Evolutionary conservation across 106 monocot species (phyloP), one percentile per base, ranked within the genome.

Genomic region (Acorus calamus): DNA sequence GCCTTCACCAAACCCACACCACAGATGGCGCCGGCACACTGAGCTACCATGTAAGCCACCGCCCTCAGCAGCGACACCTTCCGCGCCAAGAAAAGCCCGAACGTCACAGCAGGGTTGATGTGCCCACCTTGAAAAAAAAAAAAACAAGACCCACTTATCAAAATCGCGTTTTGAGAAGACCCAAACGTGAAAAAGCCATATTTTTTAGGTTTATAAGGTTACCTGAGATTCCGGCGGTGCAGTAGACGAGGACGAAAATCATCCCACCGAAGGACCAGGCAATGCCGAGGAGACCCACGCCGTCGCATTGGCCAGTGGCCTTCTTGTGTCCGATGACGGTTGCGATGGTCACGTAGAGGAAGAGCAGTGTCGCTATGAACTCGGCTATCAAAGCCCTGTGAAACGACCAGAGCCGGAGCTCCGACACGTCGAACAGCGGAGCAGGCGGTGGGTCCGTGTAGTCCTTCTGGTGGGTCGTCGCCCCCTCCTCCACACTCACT

Each of bases 171-270:
- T 28, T 28, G 28, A 28, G 28, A 0, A 28, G 28, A 28, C 28
- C 28, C 28, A 28, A 28, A 28, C 1, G 28, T 28, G 28, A 28
- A 28, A 28, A 28, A 28, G 28, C 28, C 28, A 28, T 28, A 1
- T 28, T 28, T 28, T 28, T 28, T 28, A 49, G 14, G n/a, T 1
- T 6, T 55, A 14, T 4, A 61, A 14, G 13, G 6, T 4, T 14
- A 82, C 89, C 93, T 9, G 93, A 93, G 66, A 93, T 86, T 14
- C 93, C 93, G 59, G 93, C 93, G 63, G 93, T 93, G 88, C 93
- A 89, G 89, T 93, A 93, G 63, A 93, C 93, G 47, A 92, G 88
- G 66, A 92, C 67, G 47, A 92, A 92, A 68, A 92, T 92, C 92
- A 92, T 92, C 59, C 93, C 93, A 14, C 93, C 93, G 60, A 93